Conservation (phyloP, 1,284 basidiomycete species). For the Neolentinus lepideus region DNA sequence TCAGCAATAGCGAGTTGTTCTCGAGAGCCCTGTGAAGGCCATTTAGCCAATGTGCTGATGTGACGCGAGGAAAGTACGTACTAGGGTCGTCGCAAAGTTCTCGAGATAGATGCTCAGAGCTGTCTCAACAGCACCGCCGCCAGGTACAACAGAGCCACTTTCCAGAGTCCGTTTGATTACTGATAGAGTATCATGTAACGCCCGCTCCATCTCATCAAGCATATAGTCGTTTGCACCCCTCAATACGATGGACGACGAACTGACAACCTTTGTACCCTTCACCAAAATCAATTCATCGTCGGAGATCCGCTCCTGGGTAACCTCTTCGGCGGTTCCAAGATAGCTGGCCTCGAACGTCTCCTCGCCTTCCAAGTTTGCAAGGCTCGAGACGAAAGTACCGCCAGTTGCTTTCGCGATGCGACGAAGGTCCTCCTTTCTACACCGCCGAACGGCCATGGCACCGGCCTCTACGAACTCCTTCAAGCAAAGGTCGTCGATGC, state of each 20-base stretch:
- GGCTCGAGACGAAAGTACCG: slow-evolving; percentile 86
- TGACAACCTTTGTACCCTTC: slow-evolving; percentile 97
- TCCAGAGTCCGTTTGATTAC: slow-evolving; percentile 98
- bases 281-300: slow-evolving; percentile 98
- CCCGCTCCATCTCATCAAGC: slow-evolving; percentile 99
- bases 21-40: slow-evolving; percentile 71
- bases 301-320: slow-evolving; percentile 94
- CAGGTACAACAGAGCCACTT: slow-evolving; percentile 93
- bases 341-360: slow-evolving; percentile 94
- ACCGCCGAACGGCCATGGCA: slow-evolving; percentile 97
- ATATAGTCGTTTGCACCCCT: slow-evolving; percentile 99
- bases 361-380: slow-evolving; percentile 97
- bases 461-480: slow-evolving; percentile 99
- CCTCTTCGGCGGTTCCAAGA: slow-evolving; percentile 91
- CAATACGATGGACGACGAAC: slow-evolving; percentile 87
- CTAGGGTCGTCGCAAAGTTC: slow-evolving; percentile 97
- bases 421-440: slow-evolving; percentile 95
- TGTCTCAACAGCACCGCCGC: slow-evolving; percentile 96
- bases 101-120: slow-evolving; percentile 97
- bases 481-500: slow-evolving; percentile 96
- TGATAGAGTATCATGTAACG: slow-evolving; percentile 91
- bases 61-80: slow-evolving; percentile 30
- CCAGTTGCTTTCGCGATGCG: slow-evolving; percentile 98
- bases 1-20: slow-evolving; percentile 99
- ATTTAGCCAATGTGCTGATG: slow-evolving; percentile 1